Evolutionary conservation across 768 basidiomycete genomes (phyloP).

Genomic region (Boletus subcaerulescens): DNA sequence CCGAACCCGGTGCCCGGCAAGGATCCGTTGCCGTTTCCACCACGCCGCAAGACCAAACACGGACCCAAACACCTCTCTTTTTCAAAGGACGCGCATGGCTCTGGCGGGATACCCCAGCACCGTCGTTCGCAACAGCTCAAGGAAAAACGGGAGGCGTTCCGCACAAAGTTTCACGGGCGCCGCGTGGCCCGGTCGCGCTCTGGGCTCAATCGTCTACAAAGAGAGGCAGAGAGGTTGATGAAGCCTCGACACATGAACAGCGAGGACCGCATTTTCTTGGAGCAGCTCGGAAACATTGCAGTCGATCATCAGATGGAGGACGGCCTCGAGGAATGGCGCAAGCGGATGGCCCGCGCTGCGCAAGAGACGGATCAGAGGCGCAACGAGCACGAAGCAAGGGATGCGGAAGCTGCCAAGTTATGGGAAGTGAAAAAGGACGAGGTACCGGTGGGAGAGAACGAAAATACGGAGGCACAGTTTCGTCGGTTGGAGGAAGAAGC

Average conservation of each 20-base stretch:
- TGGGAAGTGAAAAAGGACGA: conserved; percentile 15
- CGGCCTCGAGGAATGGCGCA: conserved; percentile 21
- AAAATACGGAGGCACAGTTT: background rate
- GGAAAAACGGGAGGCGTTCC: conserved; percentile 9
- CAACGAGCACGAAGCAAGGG: conserved; percentile 16
- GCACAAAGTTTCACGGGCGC: background rate
- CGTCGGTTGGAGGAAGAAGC: conserved; percentile 14
- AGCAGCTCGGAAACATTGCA: conserved; percentile 18
- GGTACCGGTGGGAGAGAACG: conserved; percentile 9
- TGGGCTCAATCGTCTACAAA: conserved; percentile 1
- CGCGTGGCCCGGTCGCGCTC: background rate
- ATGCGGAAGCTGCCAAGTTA: conserved; percentile 19
- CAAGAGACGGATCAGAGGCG: conserved; percentile 7
- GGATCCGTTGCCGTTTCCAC: background rate
- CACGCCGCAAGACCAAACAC: conserved; percentile 9
- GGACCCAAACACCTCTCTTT: conserved; percentile 20
- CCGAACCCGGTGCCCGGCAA: background rate
- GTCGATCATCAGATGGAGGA: conserved; percentile 10
- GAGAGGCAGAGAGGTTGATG: conserved; percentile 21
- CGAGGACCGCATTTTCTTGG: conserved; percentile 26
- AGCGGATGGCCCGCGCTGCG: conserved; percentile 24
- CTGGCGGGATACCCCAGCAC: background rate
- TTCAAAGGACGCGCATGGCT: background rate
- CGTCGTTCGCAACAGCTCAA: conserved; percentile 1
- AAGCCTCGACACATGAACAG: conserved; percentile 6